Base-by-base conservation (phyloP, 257 asterid species). In the Solanum arcanum region DNA sequence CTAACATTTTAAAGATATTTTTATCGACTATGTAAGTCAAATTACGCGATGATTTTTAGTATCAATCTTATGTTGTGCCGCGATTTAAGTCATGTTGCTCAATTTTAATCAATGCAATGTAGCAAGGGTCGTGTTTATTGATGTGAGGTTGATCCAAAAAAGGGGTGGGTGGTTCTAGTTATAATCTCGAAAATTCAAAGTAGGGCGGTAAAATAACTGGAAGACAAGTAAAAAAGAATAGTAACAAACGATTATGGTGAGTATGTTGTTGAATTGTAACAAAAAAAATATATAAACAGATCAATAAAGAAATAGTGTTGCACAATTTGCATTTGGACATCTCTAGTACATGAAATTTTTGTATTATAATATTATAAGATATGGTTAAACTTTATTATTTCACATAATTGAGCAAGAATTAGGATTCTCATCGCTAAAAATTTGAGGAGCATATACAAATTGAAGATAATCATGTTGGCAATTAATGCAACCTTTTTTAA, bases 401-500 rank as follows among this genome's bases (percentile, higher is more conserved):
- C 86, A 95, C 92, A 93, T 86, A 3, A 92, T 46, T 6, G 88
- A 90, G 83, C 98, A 95, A 39, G 97, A 84, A 92, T 94, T 94
- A 4, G 98, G 98, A 87, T 95, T 92, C 76, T 95, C 98, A 76
- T 95, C 98, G 42, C 98, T 93, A 87, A 95, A 95, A 25, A 94
- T 59, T 31, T 92, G 95, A 82, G 97, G 95, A 11, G 95, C 94
- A 86, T 89, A 3, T 5, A 91, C 83, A n/a, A 91, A 39, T 14
- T 89, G 93, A 5, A 64, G 39, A 74, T 74, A 82, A 35, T 74
- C 41, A 33, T 27, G 66, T 4, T 77, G 59, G 15, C 64, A 46
- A 6, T 2, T 3, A 18, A 13, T 15, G 66, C 66, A 9, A 46
- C 37, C 33, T 1, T 78, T 27, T 44, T 14, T 77, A 44, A 13